A percentile compares a stretch with the other conserved stretches of the same genome.
Evolutionary conservation across 345 rosid genomes (phyloP).

Genomic region (Psidium guajava): DNA sequence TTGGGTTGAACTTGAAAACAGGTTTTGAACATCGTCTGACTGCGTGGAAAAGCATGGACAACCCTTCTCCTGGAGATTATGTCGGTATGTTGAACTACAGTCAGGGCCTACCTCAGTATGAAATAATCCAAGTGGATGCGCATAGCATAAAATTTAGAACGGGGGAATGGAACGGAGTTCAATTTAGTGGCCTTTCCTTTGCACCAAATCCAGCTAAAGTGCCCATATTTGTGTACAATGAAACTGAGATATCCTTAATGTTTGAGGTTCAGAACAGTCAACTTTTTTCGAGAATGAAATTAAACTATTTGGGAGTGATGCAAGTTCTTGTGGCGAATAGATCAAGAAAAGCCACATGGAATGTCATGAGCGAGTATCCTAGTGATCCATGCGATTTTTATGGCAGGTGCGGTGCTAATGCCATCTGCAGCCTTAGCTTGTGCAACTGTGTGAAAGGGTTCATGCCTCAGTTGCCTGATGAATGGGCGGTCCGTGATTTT

Average conservation of each 20-base stretch:
- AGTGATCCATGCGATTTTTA: neutral
- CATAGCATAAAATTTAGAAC: neutral
- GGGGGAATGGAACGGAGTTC: conserved; percentile 31
- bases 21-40: conserved; percentile 1
- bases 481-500: conserved; percentile 12
- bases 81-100: neutral
- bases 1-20: conserved; percentile 3
- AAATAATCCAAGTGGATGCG: conserved; percentile 4
- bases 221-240: neutral
- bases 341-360: neutral
- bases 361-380: neutral
- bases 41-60: conserved; percentile 19
- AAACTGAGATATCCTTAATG: conserved; percentile 6
- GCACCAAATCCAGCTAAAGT: neutral
- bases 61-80: conserved; percentile 18
- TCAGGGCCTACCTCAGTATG: conserved; percentile 6
- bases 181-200: conserved; percentile 13
- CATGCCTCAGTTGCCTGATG: conserved; percentile 7
- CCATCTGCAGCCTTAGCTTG: neutral
- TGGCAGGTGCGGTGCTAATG: neutral
- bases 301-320: neutral
- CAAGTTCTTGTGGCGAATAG: neutral
- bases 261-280: neutral
- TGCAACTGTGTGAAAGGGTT: conserved; percentile 29
- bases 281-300: neutral